Evolutionary conservation across 805 yeast species (phyloP), one percentile per base, ranked within the genome.

Genomic region (Candida endomychidarum): DNA sequence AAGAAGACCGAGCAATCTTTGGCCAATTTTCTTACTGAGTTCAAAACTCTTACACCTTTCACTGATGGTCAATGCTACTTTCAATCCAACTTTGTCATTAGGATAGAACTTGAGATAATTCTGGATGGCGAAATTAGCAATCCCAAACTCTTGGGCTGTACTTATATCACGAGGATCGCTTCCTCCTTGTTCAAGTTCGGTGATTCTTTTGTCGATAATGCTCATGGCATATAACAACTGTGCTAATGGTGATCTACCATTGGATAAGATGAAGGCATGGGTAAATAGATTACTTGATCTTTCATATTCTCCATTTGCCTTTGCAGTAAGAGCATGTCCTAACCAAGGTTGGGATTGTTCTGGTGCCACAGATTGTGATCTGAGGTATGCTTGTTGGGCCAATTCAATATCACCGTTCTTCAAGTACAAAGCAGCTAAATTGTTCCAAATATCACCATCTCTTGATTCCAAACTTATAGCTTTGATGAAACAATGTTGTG

Each of bases 401-500:
- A 93, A 73, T 24, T 75, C 82, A 6, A 69, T 50, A 56, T 91
- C 98, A 2, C 80, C 80, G 41, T 74, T 70, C 21, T 76, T 70
- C 42, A 91, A 62, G 49, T 86, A 90, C 24, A 93, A 65, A 5
- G 85, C 75, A 0, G 95, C 96, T 42, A 93, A 65, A 50, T 87
- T 86, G 11, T 81, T 74, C 96, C 97, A 93, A 4, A 81, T 74
- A 12, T 65, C 64, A 3, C 83, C 76, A 41, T 85, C 86, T 38
- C 78, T 77, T 5, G 85, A 77, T 34, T 86, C 82, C 27, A 89
- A 61, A 0, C 86, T 72, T 2, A 81, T 63, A 0, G 97, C 90
- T 47, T 86, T 83, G 51, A 93, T 85, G 52, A 86, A 87, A 58
- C 96, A 88, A 63, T 93, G 99, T 61, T 93, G 99, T 0, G 97